Percentiles rank a stretch among this genome's conserved stretches.
Evolutionary conservation across 1,139 yeast species (phyloP).

Genomic region (Blastobotrys raffinosifermentans): DNA sequence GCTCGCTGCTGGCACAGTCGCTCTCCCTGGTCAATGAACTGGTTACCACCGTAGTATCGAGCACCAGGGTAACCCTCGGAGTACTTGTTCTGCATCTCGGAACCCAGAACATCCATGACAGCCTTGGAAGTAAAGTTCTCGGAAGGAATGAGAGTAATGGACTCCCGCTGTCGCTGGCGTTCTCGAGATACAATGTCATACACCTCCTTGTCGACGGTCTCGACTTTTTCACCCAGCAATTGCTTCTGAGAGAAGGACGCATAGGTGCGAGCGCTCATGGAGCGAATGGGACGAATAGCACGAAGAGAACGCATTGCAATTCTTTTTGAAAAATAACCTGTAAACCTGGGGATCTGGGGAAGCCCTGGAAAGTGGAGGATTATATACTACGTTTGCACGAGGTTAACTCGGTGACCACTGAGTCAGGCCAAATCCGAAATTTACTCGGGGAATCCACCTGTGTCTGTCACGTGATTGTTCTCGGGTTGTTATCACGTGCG

Average conservation of each 20-base stretch:
- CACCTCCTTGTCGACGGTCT: slow-evolving; percentile 33
- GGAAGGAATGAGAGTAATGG: slow-evolving; percentile 89
- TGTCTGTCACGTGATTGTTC: background rate
- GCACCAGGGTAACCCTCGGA: slow-evolving; percentile 99
- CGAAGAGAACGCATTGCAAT: background rate
- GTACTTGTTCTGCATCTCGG: slow-evolving; percentile 96
- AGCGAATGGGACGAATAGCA: background rate
- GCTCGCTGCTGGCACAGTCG: slow-evolving; percentile 90
- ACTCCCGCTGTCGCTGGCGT: slow-evolving; percentile 88
- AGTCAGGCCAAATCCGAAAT: background rate
- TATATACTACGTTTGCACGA: slow-evolving; percentile 2
- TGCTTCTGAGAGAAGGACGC: slow-evolving; percentile 7
- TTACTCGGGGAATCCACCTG: background rate
- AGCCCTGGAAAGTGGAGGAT: background rate
- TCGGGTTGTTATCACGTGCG: background rate
- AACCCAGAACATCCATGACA: slow-evolving; percentile 93
- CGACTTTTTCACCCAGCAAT: slow-evolving; percentile 25
- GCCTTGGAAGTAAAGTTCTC: slow-evolving; percentile 97
- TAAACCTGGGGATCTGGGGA: background rate
- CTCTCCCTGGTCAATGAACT: slow-evolving; percentile 92
- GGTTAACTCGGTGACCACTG: slow-evolving; percentile 3
- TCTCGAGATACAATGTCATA: slow-evolving; percentile 73
- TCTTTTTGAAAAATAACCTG: background rate
- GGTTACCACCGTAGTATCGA: slow-evolving; percentile 95
- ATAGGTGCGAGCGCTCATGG: background rate